phyloP scores from a whole-genome alignment of 176 grass and related monocot genomes.

The Thinopyrum elongatum region DNA sequence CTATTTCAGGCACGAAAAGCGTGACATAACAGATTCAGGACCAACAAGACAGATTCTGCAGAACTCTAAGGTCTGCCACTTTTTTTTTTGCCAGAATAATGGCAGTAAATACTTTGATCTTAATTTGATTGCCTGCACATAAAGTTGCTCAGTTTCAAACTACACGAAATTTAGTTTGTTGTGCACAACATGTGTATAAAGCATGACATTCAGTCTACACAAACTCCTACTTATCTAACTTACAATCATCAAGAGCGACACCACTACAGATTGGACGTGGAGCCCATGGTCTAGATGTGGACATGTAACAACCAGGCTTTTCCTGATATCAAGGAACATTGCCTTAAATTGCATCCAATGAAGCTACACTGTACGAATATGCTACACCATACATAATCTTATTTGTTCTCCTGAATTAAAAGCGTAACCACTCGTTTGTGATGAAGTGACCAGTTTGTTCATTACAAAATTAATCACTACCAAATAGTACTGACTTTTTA shows the following conservation, averaged over 20 bases:
- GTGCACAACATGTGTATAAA: too few species aligned
- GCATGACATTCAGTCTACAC: too few species aligned
- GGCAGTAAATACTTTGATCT: neutral
- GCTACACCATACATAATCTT: neutral
- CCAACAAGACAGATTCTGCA: neutral
- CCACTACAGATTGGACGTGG: neutral
- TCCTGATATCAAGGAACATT: neutral
- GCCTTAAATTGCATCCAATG: neutral
- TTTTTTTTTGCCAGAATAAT: neutral
- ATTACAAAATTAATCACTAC: neutral
- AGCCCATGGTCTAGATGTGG: neutral
- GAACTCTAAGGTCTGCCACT: neutral
- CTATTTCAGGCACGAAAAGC: neutral
- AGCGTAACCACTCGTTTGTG: neutral
- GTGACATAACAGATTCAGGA: neutral
- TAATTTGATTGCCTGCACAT: neutral
- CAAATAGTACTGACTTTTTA: neutral
- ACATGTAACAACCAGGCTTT: slow-evolving; percentile 2
- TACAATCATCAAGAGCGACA: neutral
- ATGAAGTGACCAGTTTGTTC: neutral
- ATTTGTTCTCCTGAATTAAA: neutral
- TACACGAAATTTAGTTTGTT: neutral
- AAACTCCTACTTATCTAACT: neutral
- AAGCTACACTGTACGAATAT: neutral
- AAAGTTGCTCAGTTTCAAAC: neutral